Conservation (phyloP, 176 grass and related monocot genomes). For the Triticum timopheevii region DNA sequence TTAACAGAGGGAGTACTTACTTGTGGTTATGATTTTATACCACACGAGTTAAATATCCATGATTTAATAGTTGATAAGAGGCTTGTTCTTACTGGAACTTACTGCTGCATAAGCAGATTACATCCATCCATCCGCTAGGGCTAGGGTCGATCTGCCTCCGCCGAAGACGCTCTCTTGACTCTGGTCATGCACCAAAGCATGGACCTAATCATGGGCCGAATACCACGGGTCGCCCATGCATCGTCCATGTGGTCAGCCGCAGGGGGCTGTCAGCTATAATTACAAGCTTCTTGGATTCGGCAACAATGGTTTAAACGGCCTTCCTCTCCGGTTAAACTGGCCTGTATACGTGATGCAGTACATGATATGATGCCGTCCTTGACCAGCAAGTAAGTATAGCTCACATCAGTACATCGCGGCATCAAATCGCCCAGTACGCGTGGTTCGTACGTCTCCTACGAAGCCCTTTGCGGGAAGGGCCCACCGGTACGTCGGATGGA, state of each 20-base stretch:
- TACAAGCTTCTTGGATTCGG: neutral
- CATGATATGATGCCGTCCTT: slow-evolving; percentile 20
- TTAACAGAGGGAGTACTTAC: too few species aligned
- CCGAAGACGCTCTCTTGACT: neutral
- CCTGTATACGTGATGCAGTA: neutral
- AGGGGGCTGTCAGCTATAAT: slow-evolving; percentile 10
- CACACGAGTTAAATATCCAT: too few species aligned
- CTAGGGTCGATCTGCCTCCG: neutral
- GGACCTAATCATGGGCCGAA: slow-evolving; percentile 3
- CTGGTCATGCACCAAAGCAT: neutral
- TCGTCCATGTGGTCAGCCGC: neutral
- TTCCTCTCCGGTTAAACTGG: neutral
- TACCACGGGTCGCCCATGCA: neutral
- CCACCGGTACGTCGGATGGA: neutral
- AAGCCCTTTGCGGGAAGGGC: neutral
- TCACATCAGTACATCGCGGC: neutral
- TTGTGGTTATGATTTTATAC: too few species aligned
- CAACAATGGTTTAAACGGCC: neutral
- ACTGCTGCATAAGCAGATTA: neutral
- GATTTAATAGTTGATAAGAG: too few species aligned
- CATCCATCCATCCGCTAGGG: neutral
- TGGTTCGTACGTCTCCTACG: neutral
- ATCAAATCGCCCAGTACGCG: neutral
- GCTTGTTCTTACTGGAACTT: neutral
- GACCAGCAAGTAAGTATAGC: neutral